phyloP scores from a whole-genome alignment of 2,329 filamentous ascomycete species.

The Ascomycota sp. region DNA sequence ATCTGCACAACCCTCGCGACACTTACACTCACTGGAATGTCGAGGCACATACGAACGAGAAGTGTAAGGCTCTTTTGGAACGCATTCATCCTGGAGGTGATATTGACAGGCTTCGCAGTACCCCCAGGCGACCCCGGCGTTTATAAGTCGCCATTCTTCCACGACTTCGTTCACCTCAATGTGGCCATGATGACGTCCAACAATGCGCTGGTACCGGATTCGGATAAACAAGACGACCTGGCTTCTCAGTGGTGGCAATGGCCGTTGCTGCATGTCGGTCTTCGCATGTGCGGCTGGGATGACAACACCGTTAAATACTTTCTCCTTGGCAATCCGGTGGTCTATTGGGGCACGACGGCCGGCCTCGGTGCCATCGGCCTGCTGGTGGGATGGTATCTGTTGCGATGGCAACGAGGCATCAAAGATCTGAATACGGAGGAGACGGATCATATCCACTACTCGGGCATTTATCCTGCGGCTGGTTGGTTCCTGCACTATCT shows the following conservation, averaged over 20 bases:
- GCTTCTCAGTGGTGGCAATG: constrained; percentile 97
- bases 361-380: constrained; percentile 54
- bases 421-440: constrained; percentile 59
- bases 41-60: constrained; percentile 85
- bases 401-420: constrained; percentile 94
- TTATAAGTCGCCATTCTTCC: constrained; percentile 92
- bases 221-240: constrained; percentile 96
- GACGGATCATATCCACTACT: constrained; percentile 87
- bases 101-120: constrained; percentile 29
- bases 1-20: constrained; percentile 78
- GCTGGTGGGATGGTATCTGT: constrained; percentile 61
- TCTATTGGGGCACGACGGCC: constrained; percentile 87
- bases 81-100: background rate
- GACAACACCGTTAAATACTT: constrained; percentile 95
- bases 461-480: constrained; percentile 73
- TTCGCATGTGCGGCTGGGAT: constrained; percentile 98
- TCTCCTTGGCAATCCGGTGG: constrained; percentile 83
- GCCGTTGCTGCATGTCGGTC: constrained; percentile 84
- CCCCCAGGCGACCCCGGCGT: constrained; percentile 73
- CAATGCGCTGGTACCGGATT: constrained; percentile 91
- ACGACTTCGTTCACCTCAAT: constrained; percentile 94
- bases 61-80: constrained; percentile 38
- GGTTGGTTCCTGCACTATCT: constrained; percentile 96
- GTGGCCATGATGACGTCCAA: constrained; percentile 99
- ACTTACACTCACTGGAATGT: constrained; percentile 98